Conservation (phyloP, 805 yeast genomes). For the Metschnikowia dekortorum region DNA sequence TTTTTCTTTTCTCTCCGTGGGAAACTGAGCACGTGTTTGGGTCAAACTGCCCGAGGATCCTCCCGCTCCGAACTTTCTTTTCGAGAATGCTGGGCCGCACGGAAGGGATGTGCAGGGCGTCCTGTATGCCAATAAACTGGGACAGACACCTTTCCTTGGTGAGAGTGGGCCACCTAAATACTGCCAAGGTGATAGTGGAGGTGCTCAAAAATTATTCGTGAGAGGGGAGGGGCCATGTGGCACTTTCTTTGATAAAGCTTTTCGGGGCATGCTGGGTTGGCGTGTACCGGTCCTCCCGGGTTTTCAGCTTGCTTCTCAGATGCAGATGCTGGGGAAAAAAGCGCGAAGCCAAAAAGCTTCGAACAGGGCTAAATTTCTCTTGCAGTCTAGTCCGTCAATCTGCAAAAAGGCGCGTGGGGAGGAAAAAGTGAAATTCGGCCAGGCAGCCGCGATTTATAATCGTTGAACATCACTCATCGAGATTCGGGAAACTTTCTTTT, state of each 20-base stretch:
- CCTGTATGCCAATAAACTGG: neutral
- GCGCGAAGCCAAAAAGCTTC: neutral
- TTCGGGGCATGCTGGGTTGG: neutral
- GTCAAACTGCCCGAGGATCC: neutral
- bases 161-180: neutral
- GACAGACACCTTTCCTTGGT: neutral
- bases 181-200: no score
- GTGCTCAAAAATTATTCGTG: no score
- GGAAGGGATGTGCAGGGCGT: neutral
- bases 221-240: no score
- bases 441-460: neutral
- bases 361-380: neutral
- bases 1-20: neutral
- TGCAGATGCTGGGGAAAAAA: neutral
- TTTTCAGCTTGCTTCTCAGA: neutral
- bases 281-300: neutral
- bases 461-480: neutral
- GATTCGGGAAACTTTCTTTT: neutral
- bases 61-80: neutral
- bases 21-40: neutral
- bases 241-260: neutral
- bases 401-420: constrained; percentile 1
- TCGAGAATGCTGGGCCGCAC: neutral
- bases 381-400: neutral
- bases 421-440: neutral